A percentile compares a stretch with the other conserved stretches of the same genome.
phyloP scores from a whole-genome alignment of 108 stramenopile genomes.

The Epipyxis sp. region DNA sequence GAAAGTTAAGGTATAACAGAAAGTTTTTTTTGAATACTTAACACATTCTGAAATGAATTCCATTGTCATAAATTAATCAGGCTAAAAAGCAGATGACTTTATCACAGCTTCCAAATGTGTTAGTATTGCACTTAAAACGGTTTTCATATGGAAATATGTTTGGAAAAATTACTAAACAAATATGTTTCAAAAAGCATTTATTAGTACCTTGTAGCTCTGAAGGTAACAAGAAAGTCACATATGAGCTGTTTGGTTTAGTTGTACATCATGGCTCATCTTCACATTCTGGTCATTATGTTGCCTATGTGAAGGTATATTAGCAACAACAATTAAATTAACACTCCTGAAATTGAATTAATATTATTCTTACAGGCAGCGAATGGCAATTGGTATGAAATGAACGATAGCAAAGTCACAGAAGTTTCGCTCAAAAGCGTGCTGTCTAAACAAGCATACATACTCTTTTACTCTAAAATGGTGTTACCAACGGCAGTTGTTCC shows the following conservation, averaged over 20 bases:
- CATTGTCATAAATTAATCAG: too few relatives aligned
- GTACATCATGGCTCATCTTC: slow-evolving; percentile 47
- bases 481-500: not conserved
- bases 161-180: slow-evolving; percentile 51
- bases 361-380: too few relatives aligned
- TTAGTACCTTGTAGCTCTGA: too few relatives aligned
- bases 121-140: slow-evolving; percentile 89
- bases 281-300: slow-evolving; percentile 51
- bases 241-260: slow-evolving; percentile 40
- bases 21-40: slow-evolving; percentile 65
- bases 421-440: slow-evolving; percentile 29
- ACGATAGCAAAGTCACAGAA: slow-evolving; percentile 44
- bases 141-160: slow-evolving; percentile 67
- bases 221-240: slow-evolving; percentile 34
- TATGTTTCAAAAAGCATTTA: too few relatives aligned
- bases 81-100: slow-evolving; percentile 48
- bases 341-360: too few relatives aligned
- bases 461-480: slow-evolving; percentile 35
- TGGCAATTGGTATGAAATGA: slow-evolving; percentile 54
- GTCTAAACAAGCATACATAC: slow-evolving; percentile 39
- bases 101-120: slow-evolving; percentile 67
- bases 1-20: slow-evolving; percentile 68
- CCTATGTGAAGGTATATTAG: slow-evolving; percentile 44
- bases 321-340: too few relatives aligned
- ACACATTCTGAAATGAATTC: not conserved